Evolutionary conservation across 2,329 filamentous ascomycete species (phyloP), one percentile per base, ranked within the genome.

Genomic region (Tolypocladium endophyticum): DNA sequence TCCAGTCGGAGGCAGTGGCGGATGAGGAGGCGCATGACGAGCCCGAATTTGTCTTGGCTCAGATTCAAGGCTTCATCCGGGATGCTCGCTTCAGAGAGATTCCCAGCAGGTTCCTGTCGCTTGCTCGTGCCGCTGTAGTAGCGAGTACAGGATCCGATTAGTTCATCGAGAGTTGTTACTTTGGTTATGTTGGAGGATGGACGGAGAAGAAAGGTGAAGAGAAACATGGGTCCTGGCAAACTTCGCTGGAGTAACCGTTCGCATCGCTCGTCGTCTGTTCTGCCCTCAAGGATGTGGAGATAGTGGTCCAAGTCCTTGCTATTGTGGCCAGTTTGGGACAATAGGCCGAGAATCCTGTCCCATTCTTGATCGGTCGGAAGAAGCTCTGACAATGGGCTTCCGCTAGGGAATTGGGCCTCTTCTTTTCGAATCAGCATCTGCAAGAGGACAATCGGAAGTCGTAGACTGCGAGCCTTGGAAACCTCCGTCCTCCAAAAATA

Each of bases 1-100:
- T 74, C 72, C 39, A 72, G 58, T 11, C 71, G 66, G 23, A 68
- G 63, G 52, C 71, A 71, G 56, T 74, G 72, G 23, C 64, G 59
- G 25, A 65, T 65, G 11, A 74, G 64, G 16, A 69, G 58, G 18
- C 64, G 59, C 62, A 71, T 64, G 23, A 67, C 61, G 20, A 64
- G 58, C 35, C 59, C 60, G 43, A 73, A 68, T 14, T 69, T 65
- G 20, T 66, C 61, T 23, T 64, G 57, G 8, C 63, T 59, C 47
- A 68, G 63, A 14, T 47, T 60, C 12, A 59, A 59, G 62, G 60
- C 53, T 11, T 53, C 60, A 33, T 56, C 53, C 7, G 30, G 30
- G 16, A 9, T 25, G 14, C 23, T 25, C n/a, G 23, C 16, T 6
- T 4, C 4, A 5, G 25, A 5, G 20, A 2, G 23, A 20, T 3